These are phyloP conservation scores for Aureobasidium zeae DNA, from an alignment of 2,329 filamentous ascomycete genomes.

Conservation along the genomic window DNA sequence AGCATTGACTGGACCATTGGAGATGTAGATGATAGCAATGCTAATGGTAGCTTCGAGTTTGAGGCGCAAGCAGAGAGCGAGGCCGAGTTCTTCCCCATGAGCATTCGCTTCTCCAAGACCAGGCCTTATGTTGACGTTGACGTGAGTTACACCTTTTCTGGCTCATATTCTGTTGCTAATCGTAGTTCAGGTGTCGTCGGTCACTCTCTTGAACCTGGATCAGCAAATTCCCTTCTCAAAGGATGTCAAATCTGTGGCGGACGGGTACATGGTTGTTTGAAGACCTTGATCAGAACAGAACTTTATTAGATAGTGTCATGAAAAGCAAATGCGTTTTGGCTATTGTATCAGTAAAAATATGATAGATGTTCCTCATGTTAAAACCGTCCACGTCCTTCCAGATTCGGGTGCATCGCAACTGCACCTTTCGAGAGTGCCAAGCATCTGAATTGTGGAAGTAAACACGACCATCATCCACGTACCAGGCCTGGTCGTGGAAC, in stretches of 20 bases:
- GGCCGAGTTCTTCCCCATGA: slow-evolving; percentile 97
- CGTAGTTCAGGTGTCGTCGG: slow-evolving; percentile 50
- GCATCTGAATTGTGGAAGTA: slow-evolving; percentile 1
- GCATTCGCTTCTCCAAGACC: slow-evolving; percentile 75
- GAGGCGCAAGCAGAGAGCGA: slow-evolving; percentile 82
- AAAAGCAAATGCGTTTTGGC: slow-evolving; percentile 11
- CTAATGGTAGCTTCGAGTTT: slow-evolving; percentile 86
- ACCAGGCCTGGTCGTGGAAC: neutral
- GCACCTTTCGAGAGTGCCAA: slow-evolving; percentile 1
- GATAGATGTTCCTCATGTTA: neutral
- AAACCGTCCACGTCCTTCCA: no score
- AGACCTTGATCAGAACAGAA: neutral
- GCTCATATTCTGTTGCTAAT: slow-evolving; percentile 22
- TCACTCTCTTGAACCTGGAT: slow-evolving; percentile 63
- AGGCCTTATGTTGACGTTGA: slow-evolving; percentile 86
- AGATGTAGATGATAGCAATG: slow-evolving; percentile 69
- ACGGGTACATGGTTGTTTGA: slow-evolving; percentile 69
- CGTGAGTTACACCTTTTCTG: slow-evolving; percentile 48
- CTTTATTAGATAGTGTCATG: slow-evolving; percentile 11
- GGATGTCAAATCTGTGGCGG: slow-evolving; percentile 67
- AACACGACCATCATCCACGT: neutral
- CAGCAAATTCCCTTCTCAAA: slow-evolving; percentile 77
- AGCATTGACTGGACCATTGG: slow-evolving; percentile 91
- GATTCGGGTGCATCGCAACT: neutral
- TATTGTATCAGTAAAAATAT: neutral